phyloP scores from a whole-genome alignment of 345 rosid genomes.

The Citrus glauca region DNA sequence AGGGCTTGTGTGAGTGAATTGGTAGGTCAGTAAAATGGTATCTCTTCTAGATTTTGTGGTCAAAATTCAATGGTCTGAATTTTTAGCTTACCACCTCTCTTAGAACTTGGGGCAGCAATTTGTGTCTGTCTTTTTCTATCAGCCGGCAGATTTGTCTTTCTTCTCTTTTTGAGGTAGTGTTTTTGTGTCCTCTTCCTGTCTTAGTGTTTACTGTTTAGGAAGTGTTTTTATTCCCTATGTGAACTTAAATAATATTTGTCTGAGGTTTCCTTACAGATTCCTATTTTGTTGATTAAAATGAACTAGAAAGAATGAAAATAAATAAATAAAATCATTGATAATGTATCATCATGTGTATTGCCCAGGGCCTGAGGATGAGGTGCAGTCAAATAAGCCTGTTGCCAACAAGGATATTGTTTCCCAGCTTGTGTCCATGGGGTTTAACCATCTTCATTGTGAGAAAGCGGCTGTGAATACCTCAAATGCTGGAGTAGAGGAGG shows the following conservation, averaged over 20 bases:
- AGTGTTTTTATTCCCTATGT: not conserved
- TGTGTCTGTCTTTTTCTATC: not conserved
- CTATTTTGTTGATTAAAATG: not conserved
- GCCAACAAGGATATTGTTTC: conserved; percentile 86
- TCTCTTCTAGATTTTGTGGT: not conserved
- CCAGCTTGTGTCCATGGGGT: conserved; percentile 92
- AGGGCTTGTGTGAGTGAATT: not conserved
- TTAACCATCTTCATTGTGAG: conserved; percentile 82
- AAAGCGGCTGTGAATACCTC: conserved; percentile 87
- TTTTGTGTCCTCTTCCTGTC: not conserved
- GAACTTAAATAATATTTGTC: not conserved
- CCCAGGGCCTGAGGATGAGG: conserved; percentile 51
- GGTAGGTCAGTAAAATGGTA: not conserved
- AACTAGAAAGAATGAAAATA: not conserved
- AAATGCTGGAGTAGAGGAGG: conserved; percentile 90
- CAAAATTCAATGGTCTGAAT: not conserved
- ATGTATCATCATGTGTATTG: conserved; percentile 14
- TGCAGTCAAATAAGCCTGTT: conserved; percentile 46
- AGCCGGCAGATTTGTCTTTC: not conserved
- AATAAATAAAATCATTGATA: not conserved
- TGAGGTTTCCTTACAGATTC: not conserved
- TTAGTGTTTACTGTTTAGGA: not conserved
- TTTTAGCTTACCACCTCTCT: not conserved
- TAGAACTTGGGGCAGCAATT: not conserved
- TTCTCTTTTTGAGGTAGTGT: not conserved